Evolutionary conservation across 2,329 filamentous ascomycete genomes (phyloP), one percentile per base, ranked within the genome.

Genomic region (Ophiostoma sp.): DNA sequence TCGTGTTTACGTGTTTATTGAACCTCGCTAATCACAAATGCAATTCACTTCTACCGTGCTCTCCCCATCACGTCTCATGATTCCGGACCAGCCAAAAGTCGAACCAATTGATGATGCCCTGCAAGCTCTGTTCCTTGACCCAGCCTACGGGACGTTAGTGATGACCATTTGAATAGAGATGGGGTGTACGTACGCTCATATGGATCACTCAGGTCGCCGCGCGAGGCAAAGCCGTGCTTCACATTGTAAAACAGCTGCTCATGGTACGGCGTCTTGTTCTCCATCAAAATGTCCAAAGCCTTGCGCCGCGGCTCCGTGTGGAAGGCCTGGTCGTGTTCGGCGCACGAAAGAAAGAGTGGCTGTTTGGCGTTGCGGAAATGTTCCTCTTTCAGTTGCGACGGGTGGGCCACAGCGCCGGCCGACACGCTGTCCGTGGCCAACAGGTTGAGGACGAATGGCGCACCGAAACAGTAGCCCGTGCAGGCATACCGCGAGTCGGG

Each of bases 211-310:
- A 76, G 73, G 33, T 77, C 66, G 59, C 75, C 74, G 19, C 72
- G 75, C 9, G 74, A 69, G 17, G 75, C 75, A 69, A 75, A 74
- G 31, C 76, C 75, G 69, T 77, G 76, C 33, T 84, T 81, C 19
- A 91, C 88, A 50, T 86, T 86, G 31, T 85, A 85, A 82, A 89
- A 92, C 25, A 93, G 81, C 78, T 87, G 89, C 75, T 91, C 83
- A 77, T 92, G 89, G 80, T 89, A 92, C 1, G 86, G 76, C 75
- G 83, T 84, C 55, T 81, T 78, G 36, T 79, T 78, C 31, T 78
- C 78, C 59, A 81, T 80, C 68, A 87, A 77, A 42, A 85, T 82
- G 28, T 85, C 83, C 0, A 85, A 57, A 1, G 84, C 84, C 55
- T 78, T 79, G 17, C 81, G 79, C n/a, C 85, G 78, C 0, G 79